Evolutionary conservation across 495 filamentous ascomycete species (phyloP).

Genomic region (Penicillium parvum): DNA sequence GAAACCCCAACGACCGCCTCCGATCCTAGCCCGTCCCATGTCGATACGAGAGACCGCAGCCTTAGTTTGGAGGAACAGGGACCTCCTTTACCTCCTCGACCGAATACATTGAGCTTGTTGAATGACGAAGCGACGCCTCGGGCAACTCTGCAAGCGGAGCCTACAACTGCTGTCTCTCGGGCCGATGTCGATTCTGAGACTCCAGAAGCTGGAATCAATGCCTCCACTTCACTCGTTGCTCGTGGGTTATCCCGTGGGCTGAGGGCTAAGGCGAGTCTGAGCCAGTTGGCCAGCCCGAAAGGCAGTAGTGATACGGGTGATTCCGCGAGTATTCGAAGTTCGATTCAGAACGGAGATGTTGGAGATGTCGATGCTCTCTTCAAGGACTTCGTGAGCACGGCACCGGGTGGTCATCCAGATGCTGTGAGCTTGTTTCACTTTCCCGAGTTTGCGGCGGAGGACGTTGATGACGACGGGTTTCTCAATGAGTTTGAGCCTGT

Average conservation of each 20-base stretch:
- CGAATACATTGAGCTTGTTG: conserved; percentile 42
- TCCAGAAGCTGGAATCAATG: conserved; percentile 61
- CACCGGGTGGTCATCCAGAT: conserved; percentile 17
- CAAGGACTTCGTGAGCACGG: conserved; percentile 53
- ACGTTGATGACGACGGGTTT: conserved; percentile 56
- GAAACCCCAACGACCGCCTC: conserved; percentile 5
- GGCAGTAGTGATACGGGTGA: conserved; percentile 71
- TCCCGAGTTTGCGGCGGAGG: conserved; percentile 52
- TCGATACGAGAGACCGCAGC: conserved; percentile 17
- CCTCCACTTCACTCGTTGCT: conserved; percentile 47
- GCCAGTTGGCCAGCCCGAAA: conserved; percentile 42
- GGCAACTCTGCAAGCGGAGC: conserved; percentile 58
- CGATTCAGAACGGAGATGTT: conserved; percentile 66
- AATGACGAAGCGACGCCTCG: conserved; percentile 36
- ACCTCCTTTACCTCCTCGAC: conserved; percentile 69
- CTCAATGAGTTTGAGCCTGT: conserved; percentile 74
- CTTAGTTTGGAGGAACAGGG: conserved; percentile 38
- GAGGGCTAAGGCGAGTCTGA: conserved; percentile 40
- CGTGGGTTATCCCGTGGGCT: conserved; percentile 34
- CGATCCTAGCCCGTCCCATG: conserved; percentile 1
- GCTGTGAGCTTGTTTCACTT: conserved; percentile 36
- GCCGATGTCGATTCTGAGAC: conserved; percentile 70
- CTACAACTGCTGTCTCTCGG: conserved; percentile 78
- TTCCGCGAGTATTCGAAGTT: conserved; percentile 77
- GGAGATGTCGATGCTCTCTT: conserved; percentile 82